A percentile compares a stretch with the other conserved stretches of the same genome.
These are phyloP conservation scores for Solanum pennellii DNA, from an alignment of 257 asterid species.

Conservation along the genomic window DNA sequence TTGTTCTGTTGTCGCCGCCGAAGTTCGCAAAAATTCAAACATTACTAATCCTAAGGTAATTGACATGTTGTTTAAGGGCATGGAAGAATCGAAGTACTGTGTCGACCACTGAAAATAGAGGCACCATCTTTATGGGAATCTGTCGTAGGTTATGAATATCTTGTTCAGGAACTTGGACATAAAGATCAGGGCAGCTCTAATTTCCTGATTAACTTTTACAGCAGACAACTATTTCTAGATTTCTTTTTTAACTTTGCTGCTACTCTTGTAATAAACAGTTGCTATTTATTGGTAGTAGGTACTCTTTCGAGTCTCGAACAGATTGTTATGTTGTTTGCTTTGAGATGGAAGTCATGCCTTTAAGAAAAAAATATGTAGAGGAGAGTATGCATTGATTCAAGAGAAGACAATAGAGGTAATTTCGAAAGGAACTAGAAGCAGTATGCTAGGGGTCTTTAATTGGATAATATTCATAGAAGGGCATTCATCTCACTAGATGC, in stretches of 20 bases:
- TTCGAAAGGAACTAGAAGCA: no score
- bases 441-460: no score
- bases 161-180: slow-evolving; percentile 17
- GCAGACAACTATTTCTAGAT: slow-evolving; percentile 53
- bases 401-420: no score
- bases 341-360: neutral
- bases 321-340: neutral
- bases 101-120: slow-evolving; percentile 90
- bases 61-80: slow-evolving; percentile 56
- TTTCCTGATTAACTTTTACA: slow-evolving; percentile 60
- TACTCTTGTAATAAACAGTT: neutral
- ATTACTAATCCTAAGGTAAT: slow-evolving; percentile 64
- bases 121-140: slow-evolving; percentile 87
- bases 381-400: no score
- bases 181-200: slow-evolving; percentile 49
- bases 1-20: slow-evolving; percentile 61
- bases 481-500: no score
- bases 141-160: slow-evolving; percentile 34
- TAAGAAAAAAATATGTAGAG: no score
- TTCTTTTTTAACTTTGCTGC: neutral
- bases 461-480: no score
- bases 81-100: slow-evolving; percentile 63
- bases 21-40: slow-evolving; percentile 69
- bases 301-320: no score
- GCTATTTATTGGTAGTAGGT: no score